These are phyloP conservation scores for Trypanosoma caninum DNA, from an alignment of 208 protist species.

Conservation along the genomic window DNA sequence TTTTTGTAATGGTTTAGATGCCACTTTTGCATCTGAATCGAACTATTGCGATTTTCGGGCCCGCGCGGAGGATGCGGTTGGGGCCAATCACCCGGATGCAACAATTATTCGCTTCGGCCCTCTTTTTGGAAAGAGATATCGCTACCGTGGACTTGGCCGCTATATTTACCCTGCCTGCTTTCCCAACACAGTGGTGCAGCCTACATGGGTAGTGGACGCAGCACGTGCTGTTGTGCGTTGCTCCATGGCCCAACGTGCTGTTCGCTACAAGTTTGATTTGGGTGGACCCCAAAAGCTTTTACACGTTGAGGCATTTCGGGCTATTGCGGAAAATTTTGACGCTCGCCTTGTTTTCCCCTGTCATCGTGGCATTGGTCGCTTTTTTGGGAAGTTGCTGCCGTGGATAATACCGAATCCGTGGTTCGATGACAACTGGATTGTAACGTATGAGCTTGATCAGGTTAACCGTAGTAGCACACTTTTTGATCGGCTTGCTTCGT, in stretches of 20 bases:
- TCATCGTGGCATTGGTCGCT: constrained; percentile 80
- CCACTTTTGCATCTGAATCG: constrained; percentile 89
- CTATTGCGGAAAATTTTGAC: constrained; percentile 68
- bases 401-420: constrained; percentile 86
- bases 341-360: constrained; percentile 73
- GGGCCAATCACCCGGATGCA: constrained; percentile 86
- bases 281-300: constrained; percentile 84
- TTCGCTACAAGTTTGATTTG: constrained; percentile 91
- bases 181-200: constrained; percentile 86
- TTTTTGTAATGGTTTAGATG: constrained; percentile 89
- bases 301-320: constrained; percentile 84
- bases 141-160: constrained; percentile 86
- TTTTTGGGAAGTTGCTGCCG: constrained; percentile 77
- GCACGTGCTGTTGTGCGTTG: constrained; percentile 81
- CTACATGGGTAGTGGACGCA: constrained; percentile 91
- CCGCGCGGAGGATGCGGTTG: constrained; percentile 83
- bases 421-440: constrained; percentile 91
- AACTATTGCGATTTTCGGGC: constrained; percentile 92
- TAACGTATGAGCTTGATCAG: constrained; percentile 89
- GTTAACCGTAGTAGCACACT: constrained; percentile 87
- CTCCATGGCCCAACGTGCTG: constrained; percentile 76
- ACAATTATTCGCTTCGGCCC: constrained; percentile 89
- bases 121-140: constrained; percentile 86
- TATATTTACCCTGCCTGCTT: constrained; percentile 88
- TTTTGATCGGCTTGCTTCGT: constrained; percentile 85